Evolutionary conservation across 176 grass and related monocot species (phyloP).

Genomic region (Zea luxurians): DNA sequence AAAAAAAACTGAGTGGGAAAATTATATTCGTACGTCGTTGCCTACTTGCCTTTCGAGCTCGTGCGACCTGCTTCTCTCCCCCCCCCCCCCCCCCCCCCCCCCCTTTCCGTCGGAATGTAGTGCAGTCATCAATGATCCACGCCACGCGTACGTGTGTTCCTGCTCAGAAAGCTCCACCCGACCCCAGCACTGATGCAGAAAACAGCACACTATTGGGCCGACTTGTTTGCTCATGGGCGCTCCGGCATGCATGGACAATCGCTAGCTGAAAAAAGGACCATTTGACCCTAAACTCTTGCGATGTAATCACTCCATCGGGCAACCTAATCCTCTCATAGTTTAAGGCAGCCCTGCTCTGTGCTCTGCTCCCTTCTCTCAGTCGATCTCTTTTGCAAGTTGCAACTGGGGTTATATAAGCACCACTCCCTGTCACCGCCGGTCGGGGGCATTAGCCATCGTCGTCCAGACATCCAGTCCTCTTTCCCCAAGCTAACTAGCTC

Average conservation of each 20-base stretch:
- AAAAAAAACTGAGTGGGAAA: background rate
- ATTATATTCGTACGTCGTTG: background rate
- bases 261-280: conserved; percentile 6
- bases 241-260: conserved; percentile 24
- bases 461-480: conserved; percentile 6
- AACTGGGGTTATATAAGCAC: conserved; percentile 49
- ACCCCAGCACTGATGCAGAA: background rate
- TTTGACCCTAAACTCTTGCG: conserved; percentile 22
- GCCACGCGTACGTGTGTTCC: conserved; percentile 19
- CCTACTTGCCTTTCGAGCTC: conserved; percentile 33
- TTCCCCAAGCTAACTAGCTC: background rate
- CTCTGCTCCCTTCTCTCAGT: no score
- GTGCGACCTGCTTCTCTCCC: background rate
- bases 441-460: background rate
- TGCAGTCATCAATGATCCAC: conserved; percentile 22
- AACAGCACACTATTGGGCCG: background rate
- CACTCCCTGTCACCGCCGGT: conserved; percentile 16
- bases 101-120: conserved; percentile 33
- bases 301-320: conserved; percentile 42
- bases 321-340: conserved; percentile 41
- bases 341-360: background rate
- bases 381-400: background rate
- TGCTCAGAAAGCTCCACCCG: conserved; percentile 12
- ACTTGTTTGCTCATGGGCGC: background rate
- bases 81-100: conserved; percentile 13